Evolutionary conservation across 371 early-diverging fungal species (phyloP), one percentile per base, ranked within the genome.

Genomic region (Mortierella sp.): DNA sequence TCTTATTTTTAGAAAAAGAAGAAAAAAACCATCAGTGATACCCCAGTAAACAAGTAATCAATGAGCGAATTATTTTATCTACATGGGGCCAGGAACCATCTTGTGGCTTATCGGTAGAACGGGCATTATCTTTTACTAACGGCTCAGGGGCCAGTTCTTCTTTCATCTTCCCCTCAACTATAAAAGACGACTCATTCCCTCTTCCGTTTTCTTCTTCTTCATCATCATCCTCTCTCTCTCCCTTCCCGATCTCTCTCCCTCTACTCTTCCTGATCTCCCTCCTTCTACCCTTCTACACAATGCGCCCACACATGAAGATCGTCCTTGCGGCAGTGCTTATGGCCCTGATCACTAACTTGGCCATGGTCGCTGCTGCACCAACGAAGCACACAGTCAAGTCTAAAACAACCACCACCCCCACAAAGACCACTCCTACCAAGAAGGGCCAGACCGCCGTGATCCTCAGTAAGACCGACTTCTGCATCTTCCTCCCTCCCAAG

Each of bases 401-500:
- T 44, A 74, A 44, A 7, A 3, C 42, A 10, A 60, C 60, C 60
- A 6, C 60, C 52, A 71, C 72, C 52, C 4, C 60, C 52, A 34
- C 72, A 50, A 55, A 73, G 26, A 34, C 73, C 44, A 28, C 55
- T 38, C 48, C 75, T 14, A 34, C 70, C 70, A 48, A 28, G 45
- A 73, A n/a, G 24, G 78, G 77, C 26, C 74, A 81, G 68, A 75
- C 65, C 26, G 88, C 86, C 9, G 84, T 90, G 70, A 84, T 92
- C 28, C 83, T 87, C 24, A 89, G 83, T 73, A 80, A 55, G 0
- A 38, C 78, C 60, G 86, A 90, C 70, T 92, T 91, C 70, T 94
- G 94, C 78, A 76, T 90, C 5, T 92, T 92, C 75, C 76, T 94
- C 54, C 94, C 94, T 31, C 92, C 91, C 50, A 88, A 84, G 21